Evolutionary conservation across 345 rosid genomes (phyloP).

Genomic region (Pistacia integerrima): DNA sequence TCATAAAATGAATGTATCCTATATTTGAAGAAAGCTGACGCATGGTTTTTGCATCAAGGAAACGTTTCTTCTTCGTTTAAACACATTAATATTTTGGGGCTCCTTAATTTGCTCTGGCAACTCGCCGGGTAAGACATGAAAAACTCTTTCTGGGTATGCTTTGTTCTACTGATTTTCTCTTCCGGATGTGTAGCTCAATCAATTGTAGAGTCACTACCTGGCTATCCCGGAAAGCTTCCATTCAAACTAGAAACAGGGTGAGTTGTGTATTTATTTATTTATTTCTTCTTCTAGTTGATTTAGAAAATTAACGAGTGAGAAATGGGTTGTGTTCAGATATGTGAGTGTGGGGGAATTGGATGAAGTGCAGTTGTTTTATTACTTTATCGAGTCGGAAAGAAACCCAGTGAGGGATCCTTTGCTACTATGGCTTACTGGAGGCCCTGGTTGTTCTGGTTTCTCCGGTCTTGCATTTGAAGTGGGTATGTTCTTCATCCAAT

Average conservation of each 20-base stretch:
- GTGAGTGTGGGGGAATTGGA: constrained; percentile 24
- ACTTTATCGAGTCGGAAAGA: constrained; percentile 22
- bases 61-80: not conserved
- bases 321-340: constrained; percentile 15
- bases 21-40: no score
- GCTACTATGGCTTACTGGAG: constrained; percentile 32
- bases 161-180: not conserved
- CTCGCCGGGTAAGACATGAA: not conserved
- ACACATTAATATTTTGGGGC: not conserved
- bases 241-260: constrained; percentile 36
- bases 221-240: constrained; percentile 31
- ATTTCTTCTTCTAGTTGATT: not conserved
- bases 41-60: no score
- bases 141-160: not conserved
- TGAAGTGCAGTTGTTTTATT: constrained; percentile 26
- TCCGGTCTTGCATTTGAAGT: constrained; percentile 30
- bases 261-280: not conserved
- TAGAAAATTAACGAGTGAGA: not conserved
- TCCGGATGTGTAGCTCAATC: not conserved
- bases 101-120: not conserved
- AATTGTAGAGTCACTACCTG: constrained; percentile 20
- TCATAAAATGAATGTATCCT: no score
- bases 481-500: constrained; percentile 6
- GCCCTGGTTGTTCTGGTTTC: constrained; percentile 34
- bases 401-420: constrained; percentile 29